Evolutionary conservation across 768 basidiomycete genomes (phyloP), one percentile per base, ranked within the genome.

Genomic region (Holtermanniella nyarrowii): DNA sequence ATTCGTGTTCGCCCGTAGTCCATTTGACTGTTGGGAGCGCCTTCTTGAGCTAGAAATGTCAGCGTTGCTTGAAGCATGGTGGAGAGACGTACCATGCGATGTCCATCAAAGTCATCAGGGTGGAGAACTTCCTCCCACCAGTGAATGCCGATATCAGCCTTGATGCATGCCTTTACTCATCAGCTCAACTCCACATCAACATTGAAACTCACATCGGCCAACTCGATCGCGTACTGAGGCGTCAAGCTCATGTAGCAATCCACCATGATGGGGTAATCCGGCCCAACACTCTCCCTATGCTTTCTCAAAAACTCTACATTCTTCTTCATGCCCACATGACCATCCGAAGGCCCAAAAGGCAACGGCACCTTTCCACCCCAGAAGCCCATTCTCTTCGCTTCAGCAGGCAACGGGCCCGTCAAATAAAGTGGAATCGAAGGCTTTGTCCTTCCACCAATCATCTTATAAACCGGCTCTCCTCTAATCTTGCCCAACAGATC

Each of bases 1-100:
- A 73, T 56, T 74, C 73, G 60, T 74, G 73, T 58, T 73, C 73
- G 26, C 73, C 73, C 3, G 73, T 74, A 21, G 73, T 74, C 66
- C 71, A 74, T 46, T 69, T 70, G 46, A 71, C 56, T 12, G 62
- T 61, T 2, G 72, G 73, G 21, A 72, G 49, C 21, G 66, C 71
- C 22, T 63, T 47, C 56, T 73, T 72, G 56, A 74, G 68, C 42
- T 63, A 37, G 24, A 21, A 26, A n/a, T n/a, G n/a, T 37, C 31
- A 37, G 31, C 31, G 45, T 50, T 52, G 23, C 45, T 11, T 14
- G 10, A 20, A 10, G 20, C 41, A 22, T 37, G 44, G 31, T 48
- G 45, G 44, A 48, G 42, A 42, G 7, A 46, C 40, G 43, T 21
- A 49, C 44, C 18, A 50, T 56, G 50, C 55, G 40, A 50, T 71